These are phyloP conservation scores for Ephemerocybe angulata DNA, from an alignment of 768 basidiomycete species.

Conservation along the genomic window DNA sequence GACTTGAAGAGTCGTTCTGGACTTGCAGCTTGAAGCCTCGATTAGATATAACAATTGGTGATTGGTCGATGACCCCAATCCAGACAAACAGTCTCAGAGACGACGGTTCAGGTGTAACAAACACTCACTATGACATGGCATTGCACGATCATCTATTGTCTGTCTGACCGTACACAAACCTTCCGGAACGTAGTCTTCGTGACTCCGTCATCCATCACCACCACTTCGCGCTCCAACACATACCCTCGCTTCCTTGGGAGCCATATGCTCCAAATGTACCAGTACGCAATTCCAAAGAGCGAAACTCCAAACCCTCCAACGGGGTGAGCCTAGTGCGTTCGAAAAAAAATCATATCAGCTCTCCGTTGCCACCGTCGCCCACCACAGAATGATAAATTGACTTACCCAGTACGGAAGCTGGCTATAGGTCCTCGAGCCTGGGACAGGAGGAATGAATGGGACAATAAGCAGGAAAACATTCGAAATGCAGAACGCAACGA, in stretches of 20 bases:
- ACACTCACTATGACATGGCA: too few species aligned
- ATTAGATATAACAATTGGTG: too few species aligned
- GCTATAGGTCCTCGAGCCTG: slow-evolving; percentile 49
- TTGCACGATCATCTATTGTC: too few species aligned
- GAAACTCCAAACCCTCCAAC: slow-evolving; percentile 45
- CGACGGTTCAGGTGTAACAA: too few species aligned
- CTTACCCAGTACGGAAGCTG: slow-evolving; percentile 68
- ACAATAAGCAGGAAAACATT: slow-evolving; percentile 62
- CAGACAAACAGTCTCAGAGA: too few species aligned
- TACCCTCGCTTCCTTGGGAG: slow-evolving; percentile 49
- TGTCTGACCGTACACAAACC: neutral
- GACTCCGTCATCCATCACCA: slow-evolving; percentile 55
- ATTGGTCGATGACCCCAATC: too few species aligned
- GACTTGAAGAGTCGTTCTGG: too few species aligned
- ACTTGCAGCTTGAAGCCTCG: too few species aligned
- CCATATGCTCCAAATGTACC: slow-evolving; percentile 51
- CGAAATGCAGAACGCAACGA: slow-evolving; percentile 56
- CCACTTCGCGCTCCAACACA: slow-evolving; percentile 42
- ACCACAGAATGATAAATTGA: slow-evolving; percentile 4
- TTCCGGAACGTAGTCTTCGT: slow-evolving; percentile 22
- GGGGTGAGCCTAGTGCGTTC: slow-evolving; percentile 41
- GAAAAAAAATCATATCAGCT: neutral
- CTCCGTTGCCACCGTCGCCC: neutral
- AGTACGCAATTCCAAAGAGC: slow-evolving; percentile 49
- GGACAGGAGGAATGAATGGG: slow-evolving; percentile 59